These are phyloP conservation scores for Pythium aristosporum DNA, from an alignment of 352 stramenopile genomes.

Conservation along the genomic window DNA sequence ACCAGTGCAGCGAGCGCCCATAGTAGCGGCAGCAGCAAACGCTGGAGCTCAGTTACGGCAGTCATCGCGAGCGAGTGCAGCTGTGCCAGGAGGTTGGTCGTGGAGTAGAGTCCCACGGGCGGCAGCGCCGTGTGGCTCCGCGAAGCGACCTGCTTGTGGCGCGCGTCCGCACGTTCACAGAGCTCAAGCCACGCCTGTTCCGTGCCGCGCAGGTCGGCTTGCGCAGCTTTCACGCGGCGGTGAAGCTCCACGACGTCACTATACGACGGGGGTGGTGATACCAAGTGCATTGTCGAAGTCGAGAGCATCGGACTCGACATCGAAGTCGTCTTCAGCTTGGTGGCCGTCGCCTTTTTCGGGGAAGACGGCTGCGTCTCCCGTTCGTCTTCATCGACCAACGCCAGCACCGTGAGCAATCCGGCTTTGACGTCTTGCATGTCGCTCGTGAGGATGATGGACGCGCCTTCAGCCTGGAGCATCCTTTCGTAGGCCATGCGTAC, in stretches of 20 bases:
- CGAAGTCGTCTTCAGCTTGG: background rate
- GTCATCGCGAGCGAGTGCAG: conserved; percentile 30
- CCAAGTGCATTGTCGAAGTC: conserved; percentile 14
- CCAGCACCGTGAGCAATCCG: conserved; percentile 37
- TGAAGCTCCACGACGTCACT: conserved; percentile 49
- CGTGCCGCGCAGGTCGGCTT: conserved; percentile 44
- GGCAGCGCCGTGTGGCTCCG: conserved; percentile 16
- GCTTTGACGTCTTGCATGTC: conserved; percentile 68
- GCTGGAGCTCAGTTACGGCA: conserved; percentile 23
- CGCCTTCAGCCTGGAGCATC: conserved; percentile 51
- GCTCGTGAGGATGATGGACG: conserved; percentile 61
- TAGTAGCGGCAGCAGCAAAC: conserved; percentile 31
- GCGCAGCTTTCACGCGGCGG: conserved; percentile 38
- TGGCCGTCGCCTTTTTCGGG: background rate
- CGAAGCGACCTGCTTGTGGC: conserved; percentile 12
- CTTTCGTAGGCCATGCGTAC: conserved; percentile 39
- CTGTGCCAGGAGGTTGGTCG: conserved; percentile 33
- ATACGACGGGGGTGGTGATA: conserved; percentile 37
- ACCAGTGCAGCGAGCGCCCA: conserved; percentile 31
- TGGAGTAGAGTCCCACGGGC: conserved; percentile 40
- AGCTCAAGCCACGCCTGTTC: conserved; percentile 64
- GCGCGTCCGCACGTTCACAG: conserved; percentile 42
- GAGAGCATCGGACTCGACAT: conserved; percentile 18
- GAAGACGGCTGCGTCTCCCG: background rate
- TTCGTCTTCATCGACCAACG: conserved; percentile 31